These are phyloP conservation scores for Rhododendron simsii DNA, from an alignment of 148 eudicot genomes.

Conservation along the genomic window DNA sequence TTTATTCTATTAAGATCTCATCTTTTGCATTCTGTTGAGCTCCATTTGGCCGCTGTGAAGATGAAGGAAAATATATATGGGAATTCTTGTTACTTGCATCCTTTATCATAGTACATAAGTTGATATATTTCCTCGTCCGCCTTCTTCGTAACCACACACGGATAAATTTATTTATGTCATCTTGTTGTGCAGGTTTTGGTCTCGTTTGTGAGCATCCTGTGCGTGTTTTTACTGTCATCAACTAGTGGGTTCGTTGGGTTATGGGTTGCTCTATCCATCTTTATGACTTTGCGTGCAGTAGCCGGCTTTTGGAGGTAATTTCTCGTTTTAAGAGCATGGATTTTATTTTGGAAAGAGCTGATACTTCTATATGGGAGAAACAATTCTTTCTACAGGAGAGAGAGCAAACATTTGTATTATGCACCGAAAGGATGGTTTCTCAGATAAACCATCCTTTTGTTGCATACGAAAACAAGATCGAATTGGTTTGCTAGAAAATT, in stretches of 20 bases:
- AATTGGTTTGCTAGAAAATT: background rate
- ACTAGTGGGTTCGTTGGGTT: constrained; percentile 40
- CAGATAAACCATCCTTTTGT: background rate
- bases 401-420: background rate
- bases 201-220: constrained; percentile 27
- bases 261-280: constrained; percentile 42
- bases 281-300: constrained; percentile 34
- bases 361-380: background rate
- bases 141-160: background rate
- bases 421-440: background rate
- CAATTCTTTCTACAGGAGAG: background rate
- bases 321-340: background rate
- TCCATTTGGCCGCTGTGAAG: background rate
- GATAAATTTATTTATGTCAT: background rate
- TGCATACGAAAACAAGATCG: background rate
- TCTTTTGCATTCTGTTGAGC: background rate
- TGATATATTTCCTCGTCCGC: background rate
- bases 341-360: background rate
- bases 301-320: constrained; percentile 46
- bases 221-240: constrained; percentile 29
- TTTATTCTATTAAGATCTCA: background rate
- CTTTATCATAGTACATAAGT: background rate
- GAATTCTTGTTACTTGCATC: background rate
- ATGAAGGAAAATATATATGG: background rate
- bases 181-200: constrained; percentile 23